phyloP scores from a whole-genome alignment of 2,329 filamentous ascomycete genomes.

The Calonectria pseudoturangicola region DNA sequence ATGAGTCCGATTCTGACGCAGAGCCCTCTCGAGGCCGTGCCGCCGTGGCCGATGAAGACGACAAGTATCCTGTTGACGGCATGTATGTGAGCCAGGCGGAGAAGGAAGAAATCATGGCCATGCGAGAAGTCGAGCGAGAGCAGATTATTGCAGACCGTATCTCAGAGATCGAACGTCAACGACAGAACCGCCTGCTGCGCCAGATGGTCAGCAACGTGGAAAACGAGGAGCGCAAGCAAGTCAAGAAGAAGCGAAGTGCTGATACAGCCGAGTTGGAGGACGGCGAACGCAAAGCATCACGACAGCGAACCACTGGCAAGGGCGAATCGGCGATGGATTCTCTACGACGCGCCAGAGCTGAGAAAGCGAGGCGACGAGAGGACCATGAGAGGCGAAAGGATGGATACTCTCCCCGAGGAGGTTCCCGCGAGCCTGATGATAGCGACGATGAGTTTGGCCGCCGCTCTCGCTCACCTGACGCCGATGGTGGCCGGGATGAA shows the following conservation, averaged over 20 bases:
- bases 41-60: slow-evolving; percentile 72
- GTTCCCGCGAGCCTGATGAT: slow-evolving; percentile 73
- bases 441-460: slow-evolving; percentile 88
- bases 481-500: slow-evolving; percentile 81
- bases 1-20: slow-evolving; percentile 83
- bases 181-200: slow-evolving; percentile 88
- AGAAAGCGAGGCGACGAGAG: slow-evolving; percentile 71
- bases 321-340: slow-evolving; percentile 81
- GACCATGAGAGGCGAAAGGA: slow-evolving; percentile 78
- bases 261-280: slow-evolving; percentile 87
- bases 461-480: slow-evolving; percentile 73
- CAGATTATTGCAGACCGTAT: slow-evolving; percentile 91
- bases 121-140: slow-evolving; percentile 94
- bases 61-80: slow-evolving; percentile 90
- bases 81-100: slow-evolving; percentile 85
- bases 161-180: slow-evolving; percentile 86
- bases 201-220: slow-evolving; percentile 82
- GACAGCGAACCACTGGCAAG: slow-evolving; percentile 75
- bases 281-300: slow-evolving; percentile 81
- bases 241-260: slow-evolving; percentile 84
- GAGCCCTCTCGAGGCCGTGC: slow-evolving; percentile 67
- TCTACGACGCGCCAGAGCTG: slow-evolving; percentile 76
- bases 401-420: slow-evolving; percentile 61
- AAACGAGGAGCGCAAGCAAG: slow-evolving; percentile 73
- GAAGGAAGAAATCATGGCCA: slow-evolving; percentile 85